Percentiles rank a stretch among this genome's conserved stretches.
phyloP scores from a whole-genome alignment of 139 green algal genomes.

The Chlorella sp. region DNA sequence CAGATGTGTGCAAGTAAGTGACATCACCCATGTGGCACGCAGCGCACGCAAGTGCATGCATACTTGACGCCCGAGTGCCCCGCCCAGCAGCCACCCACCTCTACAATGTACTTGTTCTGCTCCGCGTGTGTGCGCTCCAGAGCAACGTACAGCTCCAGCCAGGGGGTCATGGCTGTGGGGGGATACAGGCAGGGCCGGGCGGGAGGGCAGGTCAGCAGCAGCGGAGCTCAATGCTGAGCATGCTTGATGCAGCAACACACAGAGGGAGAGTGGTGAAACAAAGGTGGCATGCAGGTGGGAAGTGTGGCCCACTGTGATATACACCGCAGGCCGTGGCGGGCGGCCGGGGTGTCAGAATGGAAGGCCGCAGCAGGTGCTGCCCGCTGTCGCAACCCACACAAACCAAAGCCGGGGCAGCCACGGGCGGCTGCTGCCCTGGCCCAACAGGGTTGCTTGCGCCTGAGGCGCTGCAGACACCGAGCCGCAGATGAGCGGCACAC shows the following conservation, averaged over 20 bases:
- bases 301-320: neutral
- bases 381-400: neutral
- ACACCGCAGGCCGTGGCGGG: neutral
- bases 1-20: too few relatives aligned
- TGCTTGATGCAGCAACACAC: too few relatives aligned
- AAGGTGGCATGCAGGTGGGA: too few relatives aligned
- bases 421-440: neutral
- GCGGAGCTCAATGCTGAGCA: too few relatives aligned
- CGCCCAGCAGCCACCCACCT: neutral
- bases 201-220: neutral
- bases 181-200: neutral
- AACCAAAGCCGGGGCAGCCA: neutral
- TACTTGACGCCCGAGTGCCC: too few relatives aligned
- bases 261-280: too few relatives aligned
- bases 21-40: too few relatives aligned
- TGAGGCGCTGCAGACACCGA: too few relatives aligned
- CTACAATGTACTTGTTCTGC: conserved; percentile 48
- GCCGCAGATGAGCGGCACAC: too few relatives aligned
- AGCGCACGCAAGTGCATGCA: too few relatives aligned
- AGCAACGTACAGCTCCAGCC: conserved; percentile 52
- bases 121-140: conserved; percentile 42
- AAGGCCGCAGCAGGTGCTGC: neutral
- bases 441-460: neutral
- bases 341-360: conserved; percentile 18
- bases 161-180: conserved; percentile 46